Base-by-base conservation (phyloP, 805 yeast genomes). In the Schwanniomyces pseudopolymorphus region DNA sequence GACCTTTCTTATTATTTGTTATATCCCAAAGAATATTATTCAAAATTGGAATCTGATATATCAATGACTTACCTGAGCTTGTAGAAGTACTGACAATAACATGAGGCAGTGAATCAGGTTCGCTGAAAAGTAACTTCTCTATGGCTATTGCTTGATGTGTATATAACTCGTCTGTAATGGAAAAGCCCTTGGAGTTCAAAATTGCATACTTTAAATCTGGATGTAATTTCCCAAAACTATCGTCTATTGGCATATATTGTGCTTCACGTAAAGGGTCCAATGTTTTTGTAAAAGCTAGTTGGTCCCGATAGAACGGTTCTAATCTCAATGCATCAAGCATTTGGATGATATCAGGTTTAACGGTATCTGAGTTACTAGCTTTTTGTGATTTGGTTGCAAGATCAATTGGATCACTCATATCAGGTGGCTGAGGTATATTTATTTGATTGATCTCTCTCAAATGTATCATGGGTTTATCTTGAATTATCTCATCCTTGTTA, bases 81-180 rank as follows among this genome's bases (percentile, higher is more conserved):
- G 99, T 94, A 0, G 97, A 83, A 0, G 99, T 94, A n/a, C 96
- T 84, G 2, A 91, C 83, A 37, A 94, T 87, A 4, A 90, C 89
- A 64, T 91, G 83, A 40, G 79, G 71, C 22, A 45, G 51, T 9
- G 43, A 37, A 0, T 82, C 81, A 3, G 25, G 55, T 40, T 42
- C 41, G n/a, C 37, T 31, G 38, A 45, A 50, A 28, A 79, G 45
- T 19, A 87, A 64, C 0, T 83, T 76, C 45, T 83, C 76, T 2
- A 91, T 62, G 0, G 97, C 97, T 42, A 79, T 77, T 1, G 87
- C 81, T 61, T 94, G 99, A 66, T 94, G 99, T 0, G 80, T 61
- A 61, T 89, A 94, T 28, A 92, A 77, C 1, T 64, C 64, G 5
- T 69, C 60, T 0, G 75, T 71, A 8, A 82, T 43, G 13, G 63